Conservation (phyloP, 805 yeast species). For the Teunomyces cretensis region DNA sequence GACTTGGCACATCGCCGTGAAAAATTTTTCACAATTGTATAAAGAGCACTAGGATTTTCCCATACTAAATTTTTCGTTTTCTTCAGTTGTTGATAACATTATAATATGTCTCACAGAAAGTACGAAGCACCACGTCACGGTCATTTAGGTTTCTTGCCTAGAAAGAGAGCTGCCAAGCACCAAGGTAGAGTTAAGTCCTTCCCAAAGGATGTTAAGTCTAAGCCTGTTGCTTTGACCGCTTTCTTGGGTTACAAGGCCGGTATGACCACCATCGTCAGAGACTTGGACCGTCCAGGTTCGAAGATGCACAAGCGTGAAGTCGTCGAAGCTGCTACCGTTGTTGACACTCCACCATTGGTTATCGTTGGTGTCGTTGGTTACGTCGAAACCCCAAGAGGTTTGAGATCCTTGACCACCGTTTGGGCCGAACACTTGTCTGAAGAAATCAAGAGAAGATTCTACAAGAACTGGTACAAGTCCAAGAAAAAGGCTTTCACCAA, state of each 20-base stretch:
- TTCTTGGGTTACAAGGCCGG: constrained; percentile 99
- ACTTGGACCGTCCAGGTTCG: constrained; percentile 99
- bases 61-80: constrained; percentile 5
- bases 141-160: constrained; percentile 99
- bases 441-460: constrained; percentile 99
- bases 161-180: constrained; percentile 98
- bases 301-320: constrained; percentile 99
- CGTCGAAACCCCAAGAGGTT: constrained; percentile 99
- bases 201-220: constrained; percentile 97
- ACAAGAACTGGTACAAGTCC: constrained; percentile 99
- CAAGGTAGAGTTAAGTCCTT: constrained; percentile 99
- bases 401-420: constrained; percentile 98
- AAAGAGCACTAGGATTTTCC: constrained; percentile 1
- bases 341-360: constrained; percentile 98
- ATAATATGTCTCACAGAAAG: constrained; percentile 97
- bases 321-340: constrained; percentile 99
- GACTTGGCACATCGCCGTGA: constrained; percentile 7
- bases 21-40: constrained; percentile 13
- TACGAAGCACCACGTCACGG: constrained; percentile 99
- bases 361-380: constrained; percentile 99
- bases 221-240: constrained; percentile 98
- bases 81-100: constrained; percentile 28
- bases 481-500: constrained; percentile 99
- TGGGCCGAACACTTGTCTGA: constrained; percentile 99
- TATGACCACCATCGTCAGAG: constrained; percentile 99